These are phyloP conservation scores for Astrothelium macrocarpum DNA, from an alignment of 495 filamentous ascomycete genomes.

Conservation along the genomic window DNA sequence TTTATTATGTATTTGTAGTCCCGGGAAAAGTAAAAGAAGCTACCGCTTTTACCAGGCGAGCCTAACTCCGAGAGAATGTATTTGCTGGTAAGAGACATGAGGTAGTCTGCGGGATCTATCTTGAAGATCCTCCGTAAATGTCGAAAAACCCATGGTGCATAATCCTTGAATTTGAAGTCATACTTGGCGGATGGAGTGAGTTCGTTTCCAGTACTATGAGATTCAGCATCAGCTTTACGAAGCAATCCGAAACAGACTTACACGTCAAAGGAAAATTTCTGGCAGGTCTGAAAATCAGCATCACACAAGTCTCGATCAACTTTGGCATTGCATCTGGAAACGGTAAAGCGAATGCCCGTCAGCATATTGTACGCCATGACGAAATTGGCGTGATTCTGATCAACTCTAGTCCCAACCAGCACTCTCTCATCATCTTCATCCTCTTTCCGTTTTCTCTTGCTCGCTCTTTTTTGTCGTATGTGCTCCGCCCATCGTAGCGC, in stretches of 20 bases:
- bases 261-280: constrained; percentile 99
- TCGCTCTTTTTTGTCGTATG: constrained; percentile 80
- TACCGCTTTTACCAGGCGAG: constrained; percentile 95
- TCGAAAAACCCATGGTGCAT: constrained; percentile 97
- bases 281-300: constrained; percentile 80
- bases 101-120: constrained; percentile 92
- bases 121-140: constrained; percentile 80
- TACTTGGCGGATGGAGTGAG: constrained; percentile 97
- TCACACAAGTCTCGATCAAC: constrained; percentile 79
- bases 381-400: constrained; percentile 96
- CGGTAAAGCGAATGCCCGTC: constrained; percentile 93
- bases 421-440: constrained; percentile 91
- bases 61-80: constrained; percentile 97
- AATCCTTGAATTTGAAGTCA: constrained; percentile 99
- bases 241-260: constrained; percentile 32
- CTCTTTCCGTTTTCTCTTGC: constrained; percentile 67
- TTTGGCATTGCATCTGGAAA: constrained; percentile 95
- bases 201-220: constrained; percentile 77
- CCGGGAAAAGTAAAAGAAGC: constrained; percentile 98
- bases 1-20: constrained; percentile 99
- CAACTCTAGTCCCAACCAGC: constrained; percentile 91
- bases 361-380: constrained; percentile 99
- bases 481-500: constrained; percentile 86
- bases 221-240: not conserved
- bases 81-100: constrained; percentile 97